These are phyloP conservation scores for Chlorella sp. DNA, from an alignment of 139 green algal species.

Conservation along the genomic window DNA sequence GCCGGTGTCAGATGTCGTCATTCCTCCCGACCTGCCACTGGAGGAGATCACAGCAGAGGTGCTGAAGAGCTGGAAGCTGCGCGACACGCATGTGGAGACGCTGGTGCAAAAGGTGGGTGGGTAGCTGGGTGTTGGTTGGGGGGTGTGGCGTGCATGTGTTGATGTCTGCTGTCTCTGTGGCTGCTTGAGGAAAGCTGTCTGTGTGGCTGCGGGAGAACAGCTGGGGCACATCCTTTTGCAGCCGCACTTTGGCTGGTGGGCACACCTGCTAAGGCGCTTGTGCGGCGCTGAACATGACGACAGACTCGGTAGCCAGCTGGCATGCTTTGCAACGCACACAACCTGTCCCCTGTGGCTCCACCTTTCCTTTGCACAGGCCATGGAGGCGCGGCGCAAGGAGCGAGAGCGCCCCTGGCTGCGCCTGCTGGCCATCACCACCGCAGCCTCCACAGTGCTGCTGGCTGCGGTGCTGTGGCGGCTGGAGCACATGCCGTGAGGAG, in stretches of 20 bases:
- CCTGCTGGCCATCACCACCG: conserved; percentile 73
- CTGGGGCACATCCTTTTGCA: too few species aligned
- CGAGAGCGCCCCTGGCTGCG: conserved; percentile 77
- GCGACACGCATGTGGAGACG: conserved; percentile 72
- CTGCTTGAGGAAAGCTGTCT: too few species aligned
- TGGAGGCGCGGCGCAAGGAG: conserved; percentile 54
- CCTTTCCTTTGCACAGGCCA: conserved; percentile 4
- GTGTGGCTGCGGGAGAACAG: too few species aligned
- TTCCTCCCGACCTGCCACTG: conserved; percentile 84
- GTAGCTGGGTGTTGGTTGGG: too few species aligned
- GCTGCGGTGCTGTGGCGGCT: conserved; percentile 71
- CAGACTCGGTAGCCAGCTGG: too few species aligned
- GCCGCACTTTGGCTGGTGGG: too few species aligned
- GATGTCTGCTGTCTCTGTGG: too few species aligned
- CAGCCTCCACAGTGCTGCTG: conserved; percentile 73
- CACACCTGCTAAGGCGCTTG: too few species aligned
- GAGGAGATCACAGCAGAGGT: conserved; percentile 88
- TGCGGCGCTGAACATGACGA: too few species aligned
- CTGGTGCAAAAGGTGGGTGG: conserved; percentile 67
- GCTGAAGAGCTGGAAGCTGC: conserved; percentile 65
- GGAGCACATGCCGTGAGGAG: too few species aligned
- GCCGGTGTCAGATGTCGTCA: conserved; percentile 71
- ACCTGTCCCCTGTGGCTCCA: not conserved
- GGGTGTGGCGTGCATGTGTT: too few species aligned
- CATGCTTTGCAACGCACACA: too few species aligned